Base-by-base conservation (phyloP, 2,329 filamentous ascomycete genomes). In the Aureobasidium melanogenum region DNA sequence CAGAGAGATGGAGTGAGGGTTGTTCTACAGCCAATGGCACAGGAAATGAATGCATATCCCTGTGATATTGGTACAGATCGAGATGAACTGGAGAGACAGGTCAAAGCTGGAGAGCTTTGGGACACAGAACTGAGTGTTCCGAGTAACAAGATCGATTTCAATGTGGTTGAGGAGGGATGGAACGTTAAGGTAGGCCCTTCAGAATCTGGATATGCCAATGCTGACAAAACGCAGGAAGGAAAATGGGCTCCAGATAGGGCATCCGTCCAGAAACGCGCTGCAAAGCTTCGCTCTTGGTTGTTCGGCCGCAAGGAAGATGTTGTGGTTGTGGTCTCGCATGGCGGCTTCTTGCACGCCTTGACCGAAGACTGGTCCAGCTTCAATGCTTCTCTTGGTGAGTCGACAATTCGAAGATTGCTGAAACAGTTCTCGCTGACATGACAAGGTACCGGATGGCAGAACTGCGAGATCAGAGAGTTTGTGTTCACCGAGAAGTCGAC, bases 321-420 rank as follows among this genome's bases (percentile, higher is more conserved):
- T 66, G 82, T 96, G 26, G 84, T 87, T 0, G 80, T 91, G 2
- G 89, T 95, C 7, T 88, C 89, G 4, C 91, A 96, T 68, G 91
- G 91, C 1, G 89, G 88, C 0, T 88, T 92, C 67, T 72, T 96
- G 68, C 91, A 96, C 72, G 95, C 90, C 68, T 76, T 96, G 65
- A 94, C 89, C 0, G 84, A 91, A 66, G 91, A 96, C 69, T 95
- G 86, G 84, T 78, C 84, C 56, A 87, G 85, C 46, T 80, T 57
- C 26, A 36, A 47, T 10, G 54, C 54, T 28, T 10, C 14, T 17
- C 22, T 28, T 17, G 54, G 54, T 57, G 14, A n/a, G 54, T 38
- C 6, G 28, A 14, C 26, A 14, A 5, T 4, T 7, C 3, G 24
- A 17, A 7, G 14, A 8, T 24, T 22, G 22, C 3, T n/a, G 12